These are phyloP conservation scores for Orychophragmus violaceus DNA, from an alignment of 345 rosid species.

Conservation along the genomic window DNA sequence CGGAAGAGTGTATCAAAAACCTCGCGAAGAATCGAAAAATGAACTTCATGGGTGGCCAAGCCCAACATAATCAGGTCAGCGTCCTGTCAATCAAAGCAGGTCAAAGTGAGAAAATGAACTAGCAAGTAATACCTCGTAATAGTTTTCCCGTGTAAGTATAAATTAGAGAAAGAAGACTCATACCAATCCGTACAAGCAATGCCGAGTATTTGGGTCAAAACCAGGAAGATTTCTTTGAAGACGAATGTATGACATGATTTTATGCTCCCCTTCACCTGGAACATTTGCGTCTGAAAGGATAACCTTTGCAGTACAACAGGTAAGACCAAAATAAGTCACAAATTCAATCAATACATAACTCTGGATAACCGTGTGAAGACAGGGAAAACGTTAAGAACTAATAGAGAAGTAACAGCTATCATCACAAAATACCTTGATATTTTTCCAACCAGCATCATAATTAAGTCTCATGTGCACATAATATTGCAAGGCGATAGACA, in stretches of 20 bases:
- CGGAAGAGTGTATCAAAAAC: constrained; percentile 34
- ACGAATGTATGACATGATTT: constrained; percentile 80
- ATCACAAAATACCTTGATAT: constrained; percentile 48
- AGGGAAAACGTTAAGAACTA: not conserved
- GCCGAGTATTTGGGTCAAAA: constrained; percentile 72
- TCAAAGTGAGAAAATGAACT: constrained; percentile 2
- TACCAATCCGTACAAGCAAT: constrained; percentile 92
- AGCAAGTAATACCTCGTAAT: not conserved
- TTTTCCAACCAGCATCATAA: constrained; percentile 83
- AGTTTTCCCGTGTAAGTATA: not conserved
- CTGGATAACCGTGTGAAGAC: not conserved
- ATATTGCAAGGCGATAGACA: constrained; percentile 72
- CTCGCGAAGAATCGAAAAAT: constrained; percentile 97
- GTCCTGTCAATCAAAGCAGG: constrained; percentile 50
- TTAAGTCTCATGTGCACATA: constrained; percentile 72
- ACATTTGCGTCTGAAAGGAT: constrained; percentile 91
- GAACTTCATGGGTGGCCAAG: constrained; percentile 94
- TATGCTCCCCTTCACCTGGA: constrained; percentile 97
- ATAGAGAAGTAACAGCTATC: not conserved
- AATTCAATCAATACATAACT: not conserved
- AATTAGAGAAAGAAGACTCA: constrained; percentile 26
- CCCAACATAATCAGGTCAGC: constrained; percentile 98
- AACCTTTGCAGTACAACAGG: constrained; percentile 45
- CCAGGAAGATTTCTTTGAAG: constrained; percentile 84
- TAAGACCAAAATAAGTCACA: constrained; percentile 20